Evolutionary conservation across 441 rosid genomes (phyloP).

Genomic region (Aquilaria agallochum): DNA sequence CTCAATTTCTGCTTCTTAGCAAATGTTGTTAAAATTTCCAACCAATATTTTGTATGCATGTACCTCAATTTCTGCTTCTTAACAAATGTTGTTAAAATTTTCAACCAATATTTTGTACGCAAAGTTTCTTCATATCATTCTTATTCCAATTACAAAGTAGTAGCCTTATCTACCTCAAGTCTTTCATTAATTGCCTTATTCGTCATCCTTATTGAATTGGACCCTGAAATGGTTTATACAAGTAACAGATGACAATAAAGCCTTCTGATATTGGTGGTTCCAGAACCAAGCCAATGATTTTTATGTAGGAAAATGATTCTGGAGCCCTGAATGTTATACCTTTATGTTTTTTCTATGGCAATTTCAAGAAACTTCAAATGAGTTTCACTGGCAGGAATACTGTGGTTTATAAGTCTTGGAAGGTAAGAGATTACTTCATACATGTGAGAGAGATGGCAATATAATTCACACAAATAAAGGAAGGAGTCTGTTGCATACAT

Average conservation of each 20-base stretch:
- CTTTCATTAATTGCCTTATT: slow-evolving; percentile 72
- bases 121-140: slow-evolving; percentile 60
- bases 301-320: background rate
- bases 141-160: slow-evolving; percentile 71
- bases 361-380: slow-evolving; percentile 68
- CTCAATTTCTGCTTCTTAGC: slow-evolving; percentile 75
- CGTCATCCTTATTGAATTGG: slow-evolving; percentile 83
- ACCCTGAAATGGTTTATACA: slow-evolving; percentile 36
- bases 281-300: background rate
- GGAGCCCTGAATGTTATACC: slow-evolving; percentile 26
- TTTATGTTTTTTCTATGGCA: slow-evolving; percentile 77
- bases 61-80: slow-evolving; percentile 83
- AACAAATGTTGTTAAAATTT: slow-evolving; percentile 87
- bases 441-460: background rate
- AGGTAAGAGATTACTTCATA: slow-evolving; percentile 3
- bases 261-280: background rate
- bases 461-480: background rate
- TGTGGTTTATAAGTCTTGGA: slow-evolving; percentile 70
- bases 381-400: slow-evolving; percentile 68
- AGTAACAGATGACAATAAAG: background rate
- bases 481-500: slow-evolving; percentile 17
- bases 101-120: slow-evolving; percentile 77
- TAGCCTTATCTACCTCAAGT: slow-evolving; percentile 39
- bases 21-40: slow-evolving; percentile 90
- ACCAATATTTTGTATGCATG: slow-evolving; percentile 72